Conservation (phyloP, 2,329 filamentous ascomycete genomes). For the Pseudomassariella vexata region DNA sequence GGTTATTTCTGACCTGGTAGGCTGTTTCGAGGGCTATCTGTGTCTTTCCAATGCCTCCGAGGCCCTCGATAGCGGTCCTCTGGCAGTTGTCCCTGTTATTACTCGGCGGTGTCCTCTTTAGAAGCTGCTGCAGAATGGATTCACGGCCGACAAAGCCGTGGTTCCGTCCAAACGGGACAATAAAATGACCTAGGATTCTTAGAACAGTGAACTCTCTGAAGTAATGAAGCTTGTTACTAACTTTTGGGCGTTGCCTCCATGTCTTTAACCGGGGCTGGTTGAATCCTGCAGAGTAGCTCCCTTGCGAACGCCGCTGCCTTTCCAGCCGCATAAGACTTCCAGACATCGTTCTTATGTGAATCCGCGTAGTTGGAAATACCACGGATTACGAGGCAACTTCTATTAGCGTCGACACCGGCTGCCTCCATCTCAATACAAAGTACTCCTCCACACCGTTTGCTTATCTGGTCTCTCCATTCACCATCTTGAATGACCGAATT, state of each 20-base stretch:
- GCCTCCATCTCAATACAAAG: conserved; percentile 3
- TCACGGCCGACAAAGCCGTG: conserved; percentile 1
- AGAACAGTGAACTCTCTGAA: too few species aligned
- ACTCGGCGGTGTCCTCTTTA: neutral
- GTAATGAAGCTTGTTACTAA: too few species aligned
- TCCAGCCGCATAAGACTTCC: neutral
- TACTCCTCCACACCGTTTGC: neutral
- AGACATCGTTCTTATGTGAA: conserved; percentile 1
- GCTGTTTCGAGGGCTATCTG: conserved; percentile 29
- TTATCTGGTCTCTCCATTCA: conserved; percentile 1
- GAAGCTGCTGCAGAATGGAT: neutral
- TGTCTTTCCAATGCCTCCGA: conserved; percentile 30
- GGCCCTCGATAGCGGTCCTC: conserved; percentile 17
- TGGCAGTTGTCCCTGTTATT: conserved; percentile 10
- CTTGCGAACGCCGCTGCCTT: neutral
- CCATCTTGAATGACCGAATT: conserved; percentile 1
- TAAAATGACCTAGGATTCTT: too few species aligned
- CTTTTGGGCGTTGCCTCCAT: too few species aligned
- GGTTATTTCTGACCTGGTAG: conserved; percentile 15
- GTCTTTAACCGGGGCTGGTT: too few species aligned
- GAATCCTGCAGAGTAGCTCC: too few species aligned
- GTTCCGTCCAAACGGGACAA: neutral
- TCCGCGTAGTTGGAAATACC: conserved; percentile 3
- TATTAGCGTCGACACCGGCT: neutral
- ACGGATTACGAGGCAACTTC: conserved; percentile 1